Evolutionary conservation across 805 yeast genomes (phyloP).

Genomic region (Hanseniaspora valbyensis): DNA sequence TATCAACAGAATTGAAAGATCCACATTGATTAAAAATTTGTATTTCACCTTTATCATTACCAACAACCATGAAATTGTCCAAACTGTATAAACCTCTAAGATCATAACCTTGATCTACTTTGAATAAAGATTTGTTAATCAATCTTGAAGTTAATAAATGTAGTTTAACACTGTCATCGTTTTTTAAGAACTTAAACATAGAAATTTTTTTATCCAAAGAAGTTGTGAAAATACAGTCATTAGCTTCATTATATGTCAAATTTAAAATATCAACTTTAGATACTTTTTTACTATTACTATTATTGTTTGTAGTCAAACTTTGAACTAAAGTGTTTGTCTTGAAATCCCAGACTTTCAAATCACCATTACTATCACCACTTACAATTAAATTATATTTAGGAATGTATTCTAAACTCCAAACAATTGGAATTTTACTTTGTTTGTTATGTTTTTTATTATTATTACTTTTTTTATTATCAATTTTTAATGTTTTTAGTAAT

Average conservation of each 20-base stretch:
- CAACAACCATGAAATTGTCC: conserved; percentile 9
- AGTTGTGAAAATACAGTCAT: conserved; percentile 64
- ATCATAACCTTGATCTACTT: conserved; percentile 13
- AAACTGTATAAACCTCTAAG: not conserved
- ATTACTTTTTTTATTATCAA: conserved; percentile 37
- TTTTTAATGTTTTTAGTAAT: conserved; percentile 74
- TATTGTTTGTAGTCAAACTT: conserved; percentile 61
- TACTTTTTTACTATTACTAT: not conserved
- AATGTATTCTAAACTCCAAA: conserved; percentile 72
- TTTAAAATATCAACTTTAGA: conserved; percentile 70
- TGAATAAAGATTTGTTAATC: conserved; percentile 9
- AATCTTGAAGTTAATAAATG: conserved; percentile 2
- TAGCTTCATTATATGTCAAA: conserved; percentile 47
- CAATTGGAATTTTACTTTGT: conserved; percentile 72
- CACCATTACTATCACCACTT: conserved; percentile 95
- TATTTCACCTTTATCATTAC: conserved; percentile 14
- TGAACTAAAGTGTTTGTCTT: conserved; percentile 65
- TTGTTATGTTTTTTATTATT: conserved; percentile 36
- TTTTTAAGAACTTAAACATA: conserved; percentile 38
- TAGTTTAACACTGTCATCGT: not conserved
- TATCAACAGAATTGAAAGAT: conserved; percentile 9
- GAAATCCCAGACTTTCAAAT: conserved; percentile 86
- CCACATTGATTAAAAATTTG: conserved; percentile 13
- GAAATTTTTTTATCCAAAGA: conserved; percentile 91
- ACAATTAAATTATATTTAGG: conserved; percentile 61